phyloP scores from a whole-genome alignment of 495 filamentous ascomycete genomes.

The Penicillium nucicola region DNA sequence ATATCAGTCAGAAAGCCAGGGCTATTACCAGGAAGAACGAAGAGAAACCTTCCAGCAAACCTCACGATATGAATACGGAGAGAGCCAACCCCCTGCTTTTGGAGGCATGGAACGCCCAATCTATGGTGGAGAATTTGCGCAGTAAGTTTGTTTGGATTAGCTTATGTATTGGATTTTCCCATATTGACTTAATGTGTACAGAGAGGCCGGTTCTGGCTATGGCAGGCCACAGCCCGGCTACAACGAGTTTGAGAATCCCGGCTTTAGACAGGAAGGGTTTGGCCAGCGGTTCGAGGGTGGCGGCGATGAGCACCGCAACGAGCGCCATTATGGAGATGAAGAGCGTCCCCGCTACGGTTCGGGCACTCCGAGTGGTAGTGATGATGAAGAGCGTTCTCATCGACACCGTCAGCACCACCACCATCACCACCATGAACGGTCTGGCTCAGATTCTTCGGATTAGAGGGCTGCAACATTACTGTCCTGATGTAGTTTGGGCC shows the following conservation, averaged over 20 bases:
- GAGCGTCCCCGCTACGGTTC: slow-evolving; percentile 12
- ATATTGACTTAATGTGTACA: slow-evolving; percentile 26
- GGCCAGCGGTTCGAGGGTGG: slow-evolving; percentile 9
- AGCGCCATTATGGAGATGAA: slow-evolving; percentile 9
- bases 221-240: slow-evolving; percentile 16
- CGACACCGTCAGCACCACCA: slow-evolving; percentile 35
- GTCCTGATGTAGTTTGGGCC: not conserved
- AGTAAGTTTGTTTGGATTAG: slow-evolving; percentile 17
- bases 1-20: slow-evolving; percentile 29
- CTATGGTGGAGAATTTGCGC: slow-evolving; percentile 12
- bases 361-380: slow-evolving; percentile 12
- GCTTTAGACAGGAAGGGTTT: slow-evolving; percentile 14
- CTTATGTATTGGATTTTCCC: not conserved
- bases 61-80: not conserved
- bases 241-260: slow-evolving; percentile 15
- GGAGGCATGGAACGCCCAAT: slow-evolving; percentile 5
- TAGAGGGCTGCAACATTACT: not conserved
- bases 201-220: slow-evolving; percentile 15
- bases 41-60: slow-evolving; percentile 10
- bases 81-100: slow-evolving; percentile 6
- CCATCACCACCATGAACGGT: slow-evolving; percentile 30
- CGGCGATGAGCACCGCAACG: slow-evolving; percentile 3
- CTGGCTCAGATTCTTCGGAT: slow-evolving; percentile 25
- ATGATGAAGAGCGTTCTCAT: slow-evolving; percentile 17
- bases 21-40: slow-evolving; percentile 18